Conservation (phyloP, 2,329 filamentous ascomycete species). For the Ciborinia camelliae region DNA sequence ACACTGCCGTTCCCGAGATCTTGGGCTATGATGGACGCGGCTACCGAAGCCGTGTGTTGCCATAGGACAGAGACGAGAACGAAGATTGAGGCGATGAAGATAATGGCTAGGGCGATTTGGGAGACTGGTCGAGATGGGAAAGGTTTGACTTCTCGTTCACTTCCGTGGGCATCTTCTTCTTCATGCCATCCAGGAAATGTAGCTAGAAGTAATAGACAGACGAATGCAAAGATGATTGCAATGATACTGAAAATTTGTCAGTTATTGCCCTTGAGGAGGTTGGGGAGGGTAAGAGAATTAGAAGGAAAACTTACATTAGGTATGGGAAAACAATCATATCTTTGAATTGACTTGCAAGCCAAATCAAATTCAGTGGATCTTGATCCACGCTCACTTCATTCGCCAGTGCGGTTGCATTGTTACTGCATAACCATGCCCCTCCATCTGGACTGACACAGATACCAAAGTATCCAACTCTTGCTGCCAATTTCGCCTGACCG, state of each 20-base stretch:
- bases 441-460: slow-evolving; percentile 93
- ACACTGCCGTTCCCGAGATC: slow-evolving; percentile 90
- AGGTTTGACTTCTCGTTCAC: slow-evolving; percentile 85
- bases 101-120: slow-evolving; percentile 87
- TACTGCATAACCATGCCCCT: slow-evolving; percentile 90
- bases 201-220: slow-evolving; percentile 90
- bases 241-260: slow-evolving; percentile 65
- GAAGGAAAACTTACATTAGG: slow-evolving; percentile 65
- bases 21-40: slow-evolving; percentile 88
- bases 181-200: slow-evolving; percentile 98
- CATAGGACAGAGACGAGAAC: slow-evolving; percentile 74
- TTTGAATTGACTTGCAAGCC: slow-evolving; percentile 96
- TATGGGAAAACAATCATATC: slow-evolving; percentile 98
- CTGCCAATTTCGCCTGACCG: slow-evolving; percentile 76
- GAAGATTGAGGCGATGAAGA: slow-evolving; percentile 74
- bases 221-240: slow-evolving; percentile 93
- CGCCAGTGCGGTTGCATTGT: slow-evolving; percentile 91
- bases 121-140: slow-evolving; percentile 91
- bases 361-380: slow-evolving; percentile 94
- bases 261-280: slow-evolving; percentile 6
- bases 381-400: slow-evolving; percentile 86
- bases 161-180: slow-evolving; percentile 75
- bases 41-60: slow-evolving; percentile 95
- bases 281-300: background rate
- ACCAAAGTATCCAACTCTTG: slow-evolving; percentile 94